A percentile compares a stretch with the other conserved stretches of the same genome.
Conservation (phyloP, 2,329 filamentous ascomycete species). For the Alternaria novae-zelandiae region DNA sequence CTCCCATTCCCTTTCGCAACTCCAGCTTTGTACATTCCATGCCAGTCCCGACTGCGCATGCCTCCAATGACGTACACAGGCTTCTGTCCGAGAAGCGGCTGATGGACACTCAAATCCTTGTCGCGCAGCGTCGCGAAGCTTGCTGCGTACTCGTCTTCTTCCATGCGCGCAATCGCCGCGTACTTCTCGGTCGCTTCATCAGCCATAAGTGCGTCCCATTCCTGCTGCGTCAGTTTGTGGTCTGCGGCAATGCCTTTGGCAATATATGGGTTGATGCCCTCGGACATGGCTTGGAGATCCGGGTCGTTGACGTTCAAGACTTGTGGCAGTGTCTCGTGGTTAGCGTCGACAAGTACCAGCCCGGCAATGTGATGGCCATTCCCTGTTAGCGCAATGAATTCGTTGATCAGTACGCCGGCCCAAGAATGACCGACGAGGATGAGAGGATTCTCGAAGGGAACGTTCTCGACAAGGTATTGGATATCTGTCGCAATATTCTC, state of each 20-base stretch:
- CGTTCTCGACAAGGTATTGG: slow-evolving; percentile 18
- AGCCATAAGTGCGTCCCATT: slow-evolving; percentile 22
- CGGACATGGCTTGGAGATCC: slow-evolving; percentile 6
- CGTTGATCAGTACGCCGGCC: slow-evolving; percentile 23
- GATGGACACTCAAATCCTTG: slow-evolving; percentile 26
- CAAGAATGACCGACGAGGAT: slow-evolving; percentile 29
- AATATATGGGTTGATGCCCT: slow-evolving; percentile 15
- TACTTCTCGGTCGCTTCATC: slow-evolving; percentile 21
- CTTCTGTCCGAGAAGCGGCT: background rate
- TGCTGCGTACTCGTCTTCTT: slow-evolving; percentile 19
- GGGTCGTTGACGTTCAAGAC: slow-evolving; percentile 21
- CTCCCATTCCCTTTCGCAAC: slow-evolving; percentile 44
- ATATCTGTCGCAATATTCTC: slow-evolving; percentile 23
- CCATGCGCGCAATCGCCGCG: slow-evolving; percentile 12
- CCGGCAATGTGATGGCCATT: slow-evolving; percentile 21
- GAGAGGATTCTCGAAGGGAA: slow-evolving; percentile 20
- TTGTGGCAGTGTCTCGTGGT: slow-evolving; percentile 18
- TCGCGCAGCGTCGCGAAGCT: slow-evolving; percentile 37
- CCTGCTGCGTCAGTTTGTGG: slow-evolving; percentile 23
- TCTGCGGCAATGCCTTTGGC: slow-evolving; percentile 15
- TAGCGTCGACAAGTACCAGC: slow-evolving; percentile 26
- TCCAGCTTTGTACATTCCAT: slow-evolving; percentile 39
- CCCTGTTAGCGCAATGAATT: slow-evolving; percentile 20
- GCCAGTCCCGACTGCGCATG: slow-evolving; percentile 9
- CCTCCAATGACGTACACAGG: background rate